Percentiles rank a stretch among this genome's conserved stretches.
Evolutionary conservation across 805 yeast species (phyloP).

Genomic region (Wickerhamiella hasegawae): DNA sequence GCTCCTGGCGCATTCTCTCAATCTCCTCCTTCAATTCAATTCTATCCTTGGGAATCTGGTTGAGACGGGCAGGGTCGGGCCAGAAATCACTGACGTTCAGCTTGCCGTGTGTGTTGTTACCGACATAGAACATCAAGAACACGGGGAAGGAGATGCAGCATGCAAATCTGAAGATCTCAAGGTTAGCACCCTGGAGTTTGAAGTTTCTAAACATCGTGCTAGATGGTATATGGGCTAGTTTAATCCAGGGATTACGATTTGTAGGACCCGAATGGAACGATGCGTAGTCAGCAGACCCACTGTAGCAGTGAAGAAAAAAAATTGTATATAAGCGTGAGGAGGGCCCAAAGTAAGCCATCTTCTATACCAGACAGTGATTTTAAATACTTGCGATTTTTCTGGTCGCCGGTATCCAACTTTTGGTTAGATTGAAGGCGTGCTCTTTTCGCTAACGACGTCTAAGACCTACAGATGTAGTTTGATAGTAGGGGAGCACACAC

Average conservation of each 20-base stretch:
- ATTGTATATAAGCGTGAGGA: no score
- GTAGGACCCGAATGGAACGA: no score
- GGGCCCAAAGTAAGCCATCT: no score
- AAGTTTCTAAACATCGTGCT: conserved; percentile 3
- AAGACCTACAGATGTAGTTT: conserved; percentile 16
- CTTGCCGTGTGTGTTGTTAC: conserved; percentile 76
- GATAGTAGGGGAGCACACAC: conserved; percentile 19
- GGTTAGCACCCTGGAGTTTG: conserved; percentile 13
- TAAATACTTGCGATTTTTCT: no score
- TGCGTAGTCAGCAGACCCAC: no score
- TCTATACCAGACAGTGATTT: no score
- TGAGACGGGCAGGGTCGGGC: conserved; percentile 90
- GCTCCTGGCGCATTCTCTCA: conserved; percentile 68
- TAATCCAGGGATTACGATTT: neutral
- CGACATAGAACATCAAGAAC: conserved; percentile 83
- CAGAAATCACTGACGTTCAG: conserved; percentile 87
- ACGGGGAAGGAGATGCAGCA: conserved; percentile 78
- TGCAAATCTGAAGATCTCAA: conserved; percentile 39
- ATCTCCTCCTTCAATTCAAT: conserved; percentile 83
- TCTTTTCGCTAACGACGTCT: conserved; percentile 19
- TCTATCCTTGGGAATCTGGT: conserved; percentile 84
- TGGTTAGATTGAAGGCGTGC: conserved; percentile 4
- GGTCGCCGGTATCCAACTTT: neutral
- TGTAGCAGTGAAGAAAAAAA: no score
- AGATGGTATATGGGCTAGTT: neutral